Evolutionary conservation across 768 basidiomycete genomes (phyloP).

Genomic region (Lyophyllum semitale): DNA sequence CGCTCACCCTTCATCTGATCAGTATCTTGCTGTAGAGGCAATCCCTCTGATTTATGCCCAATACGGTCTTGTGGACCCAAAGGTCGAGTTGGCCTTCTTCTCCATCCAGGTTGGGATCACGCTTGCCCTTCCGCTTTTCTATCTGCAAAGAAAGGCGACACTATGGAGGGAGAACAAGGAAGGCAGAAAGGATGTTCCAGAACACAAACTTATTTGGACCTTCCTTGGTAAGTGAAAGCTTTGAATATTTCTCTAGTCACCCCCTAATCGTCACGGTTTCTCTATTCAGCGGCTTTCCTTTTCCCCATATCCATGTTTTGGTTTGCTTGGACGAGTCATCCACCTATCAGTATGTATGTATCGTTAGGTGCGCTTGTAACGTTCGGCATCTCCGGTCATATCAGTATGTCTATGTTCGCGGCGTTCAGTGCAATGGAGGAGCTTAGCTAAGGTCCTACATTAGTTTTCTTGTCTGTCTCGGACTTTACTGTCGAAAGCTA

Average conservation of each 20-base stretch:
- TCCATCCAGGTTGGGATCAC: slow-evolving; percentile 18
- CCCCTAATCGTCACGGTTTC: background rate
- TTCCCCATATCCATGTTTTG: slow-evolving; percentile 25
- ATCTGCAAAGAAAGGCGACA: slow-evolving; percentile 18
- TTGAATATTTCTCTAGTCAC: background rate
- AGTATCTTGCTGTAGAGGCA: slow-evolving; percentile 24
- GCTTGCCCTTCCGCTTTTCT: slow-evolving; percentile 20
- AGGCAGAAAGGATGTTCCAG: slow-evolving; percentile 18
- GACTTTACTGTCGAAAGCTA: slow-evolving; percentile 26
- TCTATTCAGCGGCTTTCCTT: slow-evolving; percentile 15
- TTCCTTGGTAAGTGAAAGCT: slow-evolving; percentile 8
- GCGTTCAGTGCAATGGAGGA: background rate
- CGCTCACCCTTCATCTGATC: background rate
- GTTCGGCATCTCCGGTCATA: slow-evolving; percentile 23
- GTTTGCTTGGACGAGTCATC: slow-evolving; percentile 23
- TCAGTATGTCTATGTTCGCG: slow-evolving; percentile 9
- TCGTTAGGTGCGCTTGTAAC: slow-evolving; percentile 19
- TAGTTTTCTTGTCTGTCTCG: slow-evolving; percentile 22
- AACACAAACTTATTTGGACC: slow-evolving; percentile 23
- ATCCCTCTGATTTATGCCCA: slow-evolving; percentile 21
- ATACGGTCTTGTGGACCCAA: slow-evolving; percentile 15
- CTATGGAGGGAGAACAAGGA: slow-evolving; percentile 19
- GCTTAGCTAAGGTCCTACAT: background rate
- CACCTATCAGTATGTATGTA: slow-evolving; percentile 19
- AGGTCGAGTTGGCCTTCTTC: slow-evolving; percentile 18